These are phyloP conservation scores for Beauveria sp. DNA, from an alignment of 2,329 filamentous ascomycete genomes.

Conservation along the genomic window DNA sequence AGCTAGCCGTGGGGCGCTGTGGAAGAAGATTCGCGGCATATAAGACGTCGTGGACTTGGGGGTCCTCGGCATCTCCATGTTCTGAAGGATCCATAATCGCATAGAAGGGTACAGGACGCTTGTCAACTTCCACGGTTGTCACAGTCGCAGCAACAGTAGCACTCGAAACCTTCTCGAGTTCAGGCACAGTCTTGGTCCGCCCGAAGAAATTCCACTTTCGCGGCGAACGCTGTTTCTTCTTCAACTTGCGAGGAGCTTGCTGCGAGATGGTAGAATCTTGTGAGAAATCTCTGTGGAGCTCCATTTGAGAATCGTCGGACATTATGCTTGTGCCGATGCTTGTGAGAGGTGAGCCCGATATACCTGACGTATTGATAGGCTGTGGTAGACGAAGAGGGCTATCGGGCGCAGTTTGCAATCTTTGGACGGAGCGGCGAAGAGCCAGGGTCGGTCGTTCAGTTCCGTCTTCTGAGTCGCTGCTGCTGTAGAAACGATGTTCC, in stretches of 20 bases:
- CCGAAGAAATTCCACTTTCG: conserved; percentile 59
- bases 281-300: conserved; percentile 30
- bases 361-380: conserved; percentile 41
- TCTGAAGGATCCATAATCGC: conserved; percentile 54
- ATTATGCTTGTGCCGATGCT: conserved; percentile 50
- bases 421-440: conserved; percentile 47
- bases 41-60: conserved; percentile 37
- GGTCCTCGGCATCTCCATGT: conserved; percentile 38
- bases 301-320: conserved; percentile 47
- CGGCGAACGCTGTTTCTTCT: conserved; percentile 47
- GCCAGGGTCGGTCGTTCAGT: conserved; percentile 44
- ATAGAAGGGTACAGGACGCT: conserved; percentile 51
- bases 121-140: conserved; percentile 38
- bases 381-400: conserved; percentile 41
- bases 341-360: conserved; percentile 40
- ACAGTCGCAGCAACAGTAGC: conserved; percentile 38
- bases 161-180: conserved; percentile 30
- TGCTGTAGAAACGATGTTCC: conserved; percentile 42
- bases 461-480: conserved; percentile 45
- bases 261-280: conserved; percentile 22
- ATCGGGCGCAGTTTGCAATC: conserved; percentile 37
- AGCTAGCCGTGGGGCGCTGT: conserved; percentile 3
- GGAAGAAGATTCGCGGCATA: conserved; percentile 32
- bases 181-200: conserved; percentile 39
- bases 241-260: conserved; percentile 42